These are phyloP conservation scores for Inonotus obliquus DNA, from an alignment of 1,284 basidiomycete genomes.

Conservation along the genomic window DNA sequence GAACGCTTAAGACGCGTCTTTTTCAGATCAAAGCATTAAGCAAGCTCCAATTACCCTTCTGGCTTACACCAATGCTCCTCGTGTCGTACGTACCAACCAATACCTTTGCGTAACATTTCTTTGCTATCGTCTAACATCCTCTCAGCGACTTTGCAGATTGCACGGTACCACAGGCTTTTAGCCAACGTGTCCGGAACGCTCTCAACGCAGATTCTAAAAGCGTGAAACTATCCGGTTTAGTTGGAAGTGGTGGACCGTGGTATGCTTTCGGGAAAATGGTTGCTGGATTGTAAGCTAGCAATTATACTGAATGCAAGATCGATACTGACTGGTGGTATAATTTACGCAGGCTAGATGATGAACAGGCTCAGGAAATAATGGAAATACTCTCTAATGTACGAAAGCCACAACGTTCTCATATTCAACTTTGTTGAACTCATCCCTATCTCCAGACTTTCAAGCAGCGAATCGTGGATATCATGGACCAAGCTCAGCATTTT, in stretches of 20 bases:
- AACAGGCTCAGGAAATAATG: conserved; percentile 64
- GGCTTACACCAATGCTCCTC: conserved; percentile 81
- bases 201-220: conserved; percentile 80
- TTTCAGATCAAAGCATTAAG: conserved; percentile 64
- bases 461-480: conserved; percentile 70
- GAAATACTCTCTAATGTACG: conserved; percentile 61
- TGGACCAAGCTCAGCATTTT: conserved; percentile 90
- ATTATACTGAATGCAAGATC: neutral
- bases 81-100: conserved; percentile 56
- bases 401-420: conserved; percentile 7
- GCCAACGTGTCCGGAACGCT: conserved; percentile 72
- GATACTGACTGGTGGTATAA: neutral
- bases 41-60: conserved; percentile 79
- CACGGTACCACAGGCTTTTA: conserved; percentile 74
- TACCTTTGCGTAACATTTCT: neutral
- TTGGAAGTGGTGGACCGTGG: conserved; percentile 86
- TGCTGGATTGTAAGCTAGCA: conserved; percentile 62
- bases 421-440: neutral
- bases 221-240: conserved; percentile 73
- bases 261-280: conserved; percentile 84
- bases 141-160: conserved; percentile 82
- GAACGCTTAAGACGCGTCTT: neutral
- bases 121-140: conserved; percentile 7
- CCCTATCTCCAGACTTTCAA: conserved; percentile 63
- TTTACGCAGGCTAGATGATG: conserved; percentile 57